Base-by-base conservation (phyloP, 73 alveolate species). In the Loxodes magnus region DNA sequence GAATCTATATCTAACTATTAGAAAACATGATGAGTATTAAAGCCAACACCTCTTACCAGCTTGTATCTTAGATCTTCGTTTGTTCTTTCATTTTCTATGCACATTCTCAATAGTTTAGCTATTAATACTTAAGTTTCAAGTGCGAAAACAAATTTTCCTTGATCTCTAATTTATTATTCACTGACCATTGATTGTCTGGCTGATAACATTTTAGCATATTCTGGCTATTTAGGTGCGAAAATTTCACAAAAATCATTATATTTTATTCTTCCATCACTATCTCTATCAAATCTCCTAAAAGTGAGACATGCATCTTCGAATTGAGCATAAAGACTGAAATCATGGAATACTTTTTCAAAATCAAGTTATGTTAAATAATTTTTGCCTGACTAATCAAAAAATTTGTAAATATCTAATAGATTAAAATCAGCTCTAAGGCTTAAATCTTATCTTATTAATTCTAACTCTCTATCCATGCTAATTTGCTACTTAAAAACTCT, bases 181-280 rank as follows among this genome's bases (percentile, higher is more conserved):
- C 49, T 60, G 53, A 25, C 49, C 43, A 28, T 25, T 41, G 26
- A 27, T 15, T 4, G 17, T 25, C 22, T 43, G 3, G 19, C 44
- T 37, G 10, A 28, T 2, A 31, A 17, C 7, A 39, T 39, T 1
- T 12, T 39, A 9, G 15, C 7, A 15, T 39, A 39, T 39, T 39
- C 53, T 17, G 14, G 53, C 33, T 61, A 54, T 27, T 29, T 26
- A 12, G 74, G 74, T 4, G 58, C 22, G 44, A 61, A 44, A 7
- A 56, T 56, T 4, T 61, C 44, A 31, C 74, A 44, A 56, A 61
- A 24, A 9, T 61, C 74, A 16, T 23, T 19, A 26, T 61, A 61
- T 10, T 29, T 51, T 2, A 61, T 33, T 22, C 46, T 61, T 6
- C 58, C 44, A 28, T 61, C 44, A 10, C 35, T 34, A 29, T 48